Evolutionary conservation across 202 grass and related monocot species (phyloP).

Genomic region (Miscanthus sacchariflorus): DNA sequence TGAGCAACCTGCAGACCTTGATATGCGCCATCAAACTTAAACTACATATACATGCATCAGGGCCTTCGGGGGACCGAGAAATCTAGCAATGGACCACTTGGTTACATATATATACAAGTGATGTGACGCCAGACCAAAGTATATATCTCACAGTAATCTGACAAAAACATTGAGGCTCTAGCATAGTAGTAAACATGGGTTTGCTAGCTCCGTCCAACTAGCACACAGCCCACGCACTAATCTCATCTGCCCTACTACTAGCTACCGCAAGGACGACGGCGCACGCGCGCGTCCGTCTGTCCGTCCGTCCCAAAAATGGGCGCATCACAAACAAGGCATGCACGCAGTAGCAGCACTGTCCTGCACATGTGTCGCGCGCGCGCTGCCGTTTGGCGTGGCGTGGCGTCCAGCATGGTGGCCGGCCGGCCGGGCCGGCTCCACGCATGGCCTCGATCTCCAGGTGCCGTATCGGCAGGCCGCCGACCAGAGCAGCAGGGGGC

Average conservation of each 20-base stretch:
- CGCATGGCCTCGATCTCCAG: not conserved
- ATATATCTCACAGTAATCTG: not conserved
- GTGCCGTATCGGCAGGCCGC: constrained; percentile 34
- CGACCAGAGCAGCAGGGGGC: not conserved
- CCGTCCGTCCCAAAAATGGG: constrained; percentile 33
- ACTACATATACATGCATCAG: not conserved
- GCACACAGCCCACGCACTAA: not conserved
- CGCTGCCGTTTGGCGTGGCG: constrained; percentile 8
- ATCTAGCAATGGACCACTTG: constrained; percentile 8
- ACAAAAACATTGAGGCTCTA: not conserved
- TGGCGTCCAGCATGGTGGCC: not conserved
- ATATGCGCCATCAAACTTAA: not conserved
- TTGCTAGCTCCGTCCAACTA: not conserved
- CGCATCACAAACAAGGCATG: constrained; percentile 21
- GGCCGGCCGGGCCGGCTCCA: not conserved
- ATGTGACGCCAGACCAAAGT: constrained; percentile 26
- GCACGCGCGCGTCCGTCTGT: not conserved
- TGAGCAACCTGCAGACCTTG: not conserved
- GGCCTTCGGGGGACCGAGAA: not conserved
- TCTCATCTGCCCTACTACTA: not conserved
- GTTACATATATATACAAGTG: not conserved
- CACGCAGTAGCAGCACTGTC: not conserved
- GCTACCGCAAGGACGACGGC: not conserved
- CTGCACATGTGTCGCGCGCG: not conserved
- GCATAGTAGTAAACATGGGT: not conserved